Base-by-base conservation (phyloP, 2,329 filamentous ascomycete species). In the Didymella keratinophila region DNA sequence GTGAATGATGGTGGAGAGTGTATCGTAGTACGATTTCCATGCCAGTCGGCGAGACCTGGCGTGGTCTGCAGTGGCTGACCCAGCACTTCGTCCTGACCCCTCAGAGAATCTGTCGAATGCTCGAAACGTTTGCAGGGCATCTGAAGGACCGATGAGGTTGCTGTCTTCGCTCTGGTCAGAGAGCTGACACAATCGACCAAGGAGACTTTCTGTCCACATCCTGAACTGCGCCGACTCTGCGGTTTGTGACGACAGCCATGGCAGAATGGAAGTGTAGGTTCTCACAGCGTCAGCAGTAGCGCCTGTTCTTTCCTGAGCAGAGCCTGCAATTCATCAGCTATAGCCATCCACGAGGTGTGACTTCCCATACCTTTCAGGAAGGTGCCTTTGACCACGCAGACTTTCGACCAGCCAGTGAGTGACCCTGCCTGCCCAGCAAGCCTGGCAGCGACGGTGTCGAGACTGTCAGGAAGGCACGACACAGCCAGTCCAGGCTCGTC, bases 11-110 rank as follows among this genome's bases (percentile, higher is more conserved):
- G 82, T 82, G 2, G 93, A 96, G 18, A 97, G 79, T 1, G 90
- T 86, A 43, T 86, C 80, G 73, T 97, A 97, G 75, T 97, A 97
- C 62, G 91, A 87, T 68, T 86, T 88, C 93, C 93, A 97, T 43
- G 96, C 87, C 39, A 86, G 80, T 61, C 90, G 83, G 62, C 89
- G 82, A 49, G 69, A 62, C 30, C 48, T 63, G 32, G 71, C 67
- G 18, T 65, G 64, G 27, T 60, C 67, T 16, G 62, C 43, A 8
- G 62, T 63, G 23, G 71, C 71, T 14, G 58, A 53, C 10, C 48
- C 62, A 28, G 61, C 41, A 34, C 23, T 55, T 55, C 68, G 69
- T n/a, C 61, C 67, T 16, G 62, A 61, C 14, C 59, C 65, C 12
- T 77, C 74, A 87, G 89, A 93, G 71, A 91, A 91, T 60, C 79